Evolutionary conservation across 331 rosid genomes (phyloP).

Genomic region (Malus hybrid): DNA sequence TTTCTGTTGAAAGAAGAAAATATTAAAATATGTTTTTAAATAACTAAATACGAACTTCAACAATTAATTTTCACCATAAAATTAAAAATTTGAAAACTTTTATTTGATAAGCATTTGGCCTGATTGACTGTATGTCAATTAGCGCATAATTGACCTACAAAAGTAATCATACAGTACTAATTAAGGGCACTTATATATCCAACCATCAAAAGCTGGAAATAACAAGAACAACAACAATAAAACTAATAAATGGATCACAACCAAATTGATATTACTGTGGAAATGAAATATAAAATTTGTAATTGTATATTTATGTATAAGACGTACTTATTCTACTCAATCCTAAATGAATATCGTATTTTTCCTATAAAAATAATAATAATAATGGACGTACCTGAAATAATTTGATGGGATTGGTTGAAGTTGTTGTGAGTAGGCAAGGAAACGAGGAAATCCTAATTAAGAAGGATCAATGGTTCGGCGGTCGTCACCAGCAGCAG

Average conservation of each 20-base stretch:
- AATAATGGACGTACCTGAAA: neutral
- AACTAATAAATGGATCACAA: neutral
- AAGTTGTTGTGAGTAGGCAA: slow-evolving; percentile 1
- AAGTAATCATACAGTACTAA: too few relatives aligned
- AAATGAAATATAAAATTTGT: neutral
- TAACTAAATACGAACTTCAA: neutral
- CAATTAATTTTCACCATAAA: neutral
- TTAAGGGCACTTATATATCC: neutral
- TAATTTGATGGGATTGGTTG: neutral
- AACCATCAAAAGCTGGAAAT: neutral
- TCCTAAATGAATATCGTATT: too few relatives aligned
- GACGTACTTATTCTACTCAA: too few relatives aligned
- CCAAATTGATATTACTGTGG: neutral
- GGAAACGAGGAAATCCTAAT: neutral
- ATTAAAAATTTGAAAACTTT: neutral
- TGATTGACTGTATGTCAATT: neutral
- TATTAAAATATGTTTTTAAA: too few relatives aligned
- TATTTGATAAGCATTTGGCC: neutral
- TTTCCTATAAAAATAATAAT: too few relatives aligned
- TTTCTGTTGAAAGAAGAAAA: too few relatives aligned
- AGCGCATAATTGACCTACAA: neutral
- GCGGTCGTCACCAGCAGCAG: slow-evolving; percentile 69
- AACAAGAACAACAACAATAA: neutral
- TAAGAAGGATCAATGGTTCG: slow-evolving; percentile 79
- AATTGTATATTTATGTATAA: neutral